These are phyloP conservation scores for Cucurbita moschata DNA, from an alignment of 306 rosid species.

Conservation along the genomic window DNA sequence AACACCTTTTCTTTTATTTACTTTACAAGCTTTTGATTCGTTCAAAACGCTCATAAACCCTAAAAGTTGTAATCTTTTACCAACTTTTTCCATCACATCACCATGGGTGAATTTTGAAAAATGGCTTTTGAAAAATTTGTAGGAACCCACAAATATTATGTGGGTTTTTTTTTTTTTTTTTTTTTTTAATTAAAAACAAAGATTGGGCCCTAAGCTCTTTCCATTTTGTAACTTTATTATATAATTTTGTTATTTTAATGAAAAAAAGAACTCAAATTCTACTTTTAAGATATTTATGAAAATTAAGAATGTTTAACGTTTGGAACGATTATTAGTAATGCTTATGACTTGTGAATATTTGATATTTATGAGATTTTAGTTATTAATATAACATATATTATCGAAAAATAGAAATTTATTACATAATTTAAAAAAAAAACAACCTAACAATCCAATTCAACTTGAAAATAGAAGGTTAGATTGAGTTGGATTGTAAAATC, in stretches of 20 bases:
- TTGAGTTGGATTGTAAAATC: no score
- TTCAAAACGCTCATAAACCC: constrained; percentile 3
- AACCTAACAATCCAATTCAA: no score
- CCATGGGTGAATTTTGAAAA: neutral
- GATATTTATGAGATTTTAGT: no score
- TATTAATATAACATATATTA: no score
- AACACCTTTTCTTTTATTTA: neutral
- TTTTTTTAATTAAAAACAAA: neutral
- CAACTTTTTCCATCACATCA: neutral
- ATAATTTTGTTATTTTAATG: neutral
- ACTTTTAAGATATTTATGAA: no score
- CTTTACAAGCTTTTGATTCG: neutral
- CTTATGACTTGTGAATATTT: no score
- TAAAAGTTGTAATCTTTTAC: constrained; percentile 3
- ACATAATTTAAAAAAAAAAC: no score
- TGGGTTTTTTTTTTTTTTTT: neutral
- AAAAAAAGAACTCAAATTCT: neutral
- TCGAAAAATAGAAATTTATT: no score
- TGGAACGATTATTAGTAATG: no score
- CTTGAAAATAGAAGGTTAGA: no score
- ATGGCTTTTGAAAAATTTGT: constrained; percentile 5
- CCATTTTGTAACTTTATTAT: neutral
- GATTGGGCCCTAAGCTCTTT: neutral
- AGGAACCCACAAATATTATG: constrained; percentile 7
- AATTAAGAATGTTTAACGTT: no score